Percentiles rank a stretch among this genome's conserved stretches.
phyloP scores from a whole-genome alignment of 768 basidiomycete genomes.

The Podaxis sp. region DNA sequence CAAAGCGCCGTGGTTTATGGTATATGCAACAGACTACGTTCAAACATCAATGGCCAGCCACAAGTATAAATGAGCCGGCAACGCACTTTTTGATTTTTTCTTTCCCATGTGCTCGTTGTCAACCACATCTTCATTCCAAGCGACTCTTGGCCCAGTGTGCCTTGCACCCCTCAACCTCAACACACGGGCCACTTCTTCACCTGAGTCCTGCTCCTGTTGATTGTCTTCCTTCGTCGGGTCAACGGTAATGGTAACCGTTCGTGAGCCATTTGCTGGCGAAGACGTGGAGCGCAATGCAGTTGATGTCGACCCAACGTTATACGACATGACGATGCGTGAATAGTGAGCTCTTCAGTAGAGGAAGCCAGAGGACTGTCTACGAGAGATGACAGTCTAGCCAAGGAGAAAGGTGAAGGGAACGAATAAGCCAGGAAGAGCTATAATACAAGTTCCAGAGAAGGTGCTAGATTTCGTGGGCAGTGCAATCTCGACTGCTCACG shows the following conservation, averaged over 20 bases:
- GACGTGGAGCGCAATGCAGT: conserved; percentile 35
- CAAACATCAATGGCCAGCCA: neutral
- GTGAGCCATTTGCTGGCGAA: conserved; percentile 50
- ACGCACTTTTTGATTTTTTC: conserved; percentile 93
- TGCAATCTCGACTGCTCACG: too few relatives aligned
- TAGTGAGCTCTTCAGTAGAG: too few relatives aligned
- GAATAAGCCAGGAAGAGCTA: too few relatives aligned
- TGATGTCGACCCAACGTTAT: conserved; percentile 11
- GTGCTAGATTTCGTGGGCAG: too few relatives aligned
- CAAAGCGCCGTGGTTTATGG: conserved; percentile 76
- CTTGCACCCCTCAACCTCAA: conserved; percentile 58
- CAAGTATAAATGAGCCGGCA: neutral
- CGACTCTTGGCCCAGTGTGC: conserved; percentile 55
- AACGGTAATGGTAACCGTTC: conserved; percentile 50
- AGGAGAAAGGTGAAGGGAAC: too few relatives aligned
- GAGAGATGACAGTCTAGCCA: too few relatives aligned
- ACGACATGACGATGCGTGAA: neutral
- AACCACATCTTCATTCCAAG: conserved; percentile 82
- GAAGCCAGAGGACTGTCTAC: too few relatives aligned
- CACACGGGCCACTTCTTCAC: conserved; percentile 39
- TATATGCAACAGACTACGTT: conserved; percentile 95
- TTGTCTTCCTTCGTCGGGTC: conserved; percentile 29
- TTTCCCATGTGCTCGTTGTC: conserved; percentile 89
- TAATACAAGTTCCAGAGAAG: too few relatives aligned
- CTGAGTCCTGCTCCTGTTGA: conserved; percentile 17